phyloP scores from a whole-genome alignment of 345 rosid genomes.

The Gossypium arboreum region DNA sequence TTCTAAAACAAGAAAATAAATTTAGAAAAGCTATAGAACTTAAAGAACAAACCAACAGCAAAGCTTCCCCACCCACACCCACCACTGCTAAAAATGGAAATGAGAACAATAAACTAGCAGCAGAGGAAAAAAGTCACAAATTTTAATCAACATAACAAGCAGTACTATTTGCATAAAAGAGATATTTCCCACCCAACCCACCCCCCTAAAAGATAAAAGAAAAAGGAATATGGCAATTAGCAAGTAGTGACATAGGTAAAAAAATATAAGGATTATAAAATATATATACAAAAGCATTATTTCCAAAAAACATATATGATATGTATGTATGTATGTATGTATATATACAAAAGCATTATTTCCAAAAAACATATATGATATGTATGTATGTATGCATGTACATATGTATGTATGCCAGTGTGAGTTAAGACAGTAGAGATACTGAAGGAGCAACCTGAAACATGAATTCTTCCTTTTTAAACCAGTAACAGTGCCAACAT shows the following conservation, averaged over 20 bases:
- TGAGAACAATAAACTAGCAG: not conserved
- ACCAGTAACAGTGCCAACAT: conserved; percentile 38
- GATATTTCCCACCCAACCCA: not conserved
- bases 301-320: not conserved
- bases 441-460: conserved; percentile 44
- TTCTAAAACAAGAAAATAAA: not conserved
- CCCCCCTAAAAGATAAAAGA: not conserved
- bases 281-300: not conserved
- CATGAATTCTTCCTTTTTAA: conserved; percentile 55
- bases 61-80: not conserved
- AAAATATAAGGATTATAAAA: not conserved
- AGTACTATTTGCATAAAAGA: not conserved
- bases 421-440: not conserved
- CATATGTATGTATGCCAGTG: not conserved
- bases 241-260: not conserved
- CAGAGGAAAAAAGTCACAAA: not conserved
- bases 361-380: not conserved
- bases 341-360: not conserved
- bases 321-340: not conserved
- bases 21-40: conserved; percentile 7
- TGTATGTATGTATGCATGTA: no score
- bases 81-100: not conserved
- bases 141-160: not conserved
- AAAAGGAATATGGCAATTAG: not conserved
- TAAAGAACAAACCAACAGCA: not conserved